These are phyloP conservation scores for Exophiala viscosa DNA, from an alignment of 2,329 filamentous ascomycete species.

Conservation along the genomic window DNA sequence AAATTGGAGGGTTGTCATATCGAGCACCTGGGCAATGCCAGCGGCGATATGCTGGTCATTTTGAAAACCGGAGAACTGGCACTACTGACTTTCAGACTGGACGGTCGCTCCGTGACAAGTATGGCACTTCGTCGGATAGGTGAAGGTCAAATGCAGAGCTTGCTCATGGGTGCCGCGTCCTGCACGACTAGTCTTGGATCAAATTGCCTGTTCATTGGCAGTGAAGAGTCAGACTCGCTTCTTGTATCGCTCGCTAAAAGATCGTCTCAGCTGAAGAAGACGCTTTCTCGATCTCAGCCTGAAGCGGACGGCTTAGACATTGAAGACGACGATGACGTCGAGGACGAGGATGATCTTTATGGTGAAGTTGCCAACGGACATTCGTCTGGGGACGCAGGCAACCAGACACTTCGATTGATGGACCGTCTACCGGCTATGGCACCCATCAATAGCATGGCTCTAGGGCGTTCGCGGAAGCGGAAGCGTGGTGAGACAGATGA, in stretches of 20 bases:
- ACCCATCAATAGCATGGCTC: slow-evolving; percentile 23
- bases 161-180: slow-evolving; percentile 62
- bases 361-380: slow-evolving; percentile 30
- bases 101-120: slow-evolving; percentile 86
- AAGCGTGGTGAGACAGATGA: slow-evolving; percentile 41
- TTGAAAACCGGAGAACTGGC: slow-evolving; percentile 71
- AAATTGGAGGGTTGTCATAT: slow-evolving; percentile 77
- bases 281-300: slow-evolving; percentile 17
- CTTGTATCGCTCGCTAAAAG: slow-evolving; percentile 76
- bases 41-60: slow-evolving; percentile 79
- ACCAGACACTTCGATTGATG: slow-evolving; percentile 16
- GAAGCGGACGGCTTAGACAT: slow-evolving; percentile 47
- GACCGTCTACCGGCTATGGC: slow-evolving; percentile 24
- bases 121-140: slow-evolving; percentile 67
- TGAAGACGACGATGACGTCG: slow-evolving; percentile 52
- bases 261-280: slow-evolving; percentile 39
- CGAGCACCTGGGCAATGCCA: slow-evolving; percentile 70
- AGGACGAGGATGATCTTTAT: slow-evolving; percentile 54
- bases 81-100: slow-evolving; percentile 76
- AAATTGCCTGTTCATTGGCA: slow-evolving; percentile 76
- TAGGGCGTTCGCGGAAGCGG: slow-evolving; percentile 22
- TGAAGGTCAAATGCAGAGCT: slow-evolving; percentile 58
- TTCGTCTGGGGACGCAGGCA: slow-evolving; percentile 6
- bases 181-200: slow-evolving; percentile 67
- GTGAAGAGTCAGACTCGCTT: slow-evolving; percentile 75